Conservation (phyloP, 129 eudicot species). For the Centaurea solstitialis region DNA sequence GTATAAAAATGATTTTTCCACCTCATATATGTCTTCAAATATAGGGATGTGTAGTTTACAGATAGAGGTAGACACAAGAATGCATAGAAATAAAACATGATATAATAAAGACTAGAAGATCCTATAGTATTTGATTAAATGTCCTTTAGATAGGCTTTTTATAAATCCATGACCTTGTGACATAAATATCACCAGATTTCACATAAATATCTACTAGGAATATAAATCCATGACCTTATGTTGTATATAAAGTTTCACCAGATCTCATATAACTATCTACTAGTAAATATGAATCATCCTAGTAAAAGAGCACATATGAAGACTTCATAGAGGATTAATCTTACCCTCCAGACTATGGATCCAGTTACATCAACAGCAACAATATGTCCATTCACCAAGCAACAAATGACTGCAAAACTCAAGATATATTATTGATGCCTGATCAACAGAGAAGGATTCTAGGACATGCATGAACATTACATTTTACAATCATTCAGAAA, state of each 20-base stretch:
- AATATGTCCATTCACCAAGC: conserved; percentile 77
- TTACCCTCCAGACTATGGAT: conserved; percentile 76
- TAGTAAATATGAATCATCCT: not conserved
- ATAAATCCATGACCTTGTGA: too few species aligned
- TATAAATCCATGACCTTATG: too few species aligned
- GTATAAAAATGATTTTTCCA: not conserved
- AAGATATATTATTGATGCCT: not conserved
- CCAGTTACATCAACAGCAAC: conserved; percentile 61
- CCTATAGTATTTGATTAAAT: too few species aligned
- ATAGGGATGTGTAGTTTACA: not conserved
- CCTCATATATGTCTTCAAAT: not conserved
- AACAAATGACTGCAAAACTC: conserved; percentile 66
- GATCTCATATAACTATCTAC: not conserved
- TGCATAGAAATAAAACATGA: not conserved
- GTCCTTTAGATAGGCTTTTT: too few species aligned
- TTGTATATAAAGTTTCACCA: not conserved
- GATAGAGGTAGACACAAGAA: not conserved
- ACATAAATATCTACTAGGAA: too few species aligned
- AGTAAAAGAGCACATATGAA: not conserved
- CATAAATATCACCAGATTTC: too few species aligned
- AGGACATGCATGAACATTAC: not conserved
- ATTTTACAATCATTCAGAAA: not conserved
- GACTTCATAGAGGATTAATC: not conserved
- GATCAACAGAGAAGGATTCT: not conserved
- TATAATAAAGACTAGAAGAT: not conserved